Percentiles rank a stretch among this genome's conserved stretches.
These are phyloP conservation scores for Ehretia macrophylla DNA, from an alignment of 257 asterid species.

Conservation along the genomic window DNA sequence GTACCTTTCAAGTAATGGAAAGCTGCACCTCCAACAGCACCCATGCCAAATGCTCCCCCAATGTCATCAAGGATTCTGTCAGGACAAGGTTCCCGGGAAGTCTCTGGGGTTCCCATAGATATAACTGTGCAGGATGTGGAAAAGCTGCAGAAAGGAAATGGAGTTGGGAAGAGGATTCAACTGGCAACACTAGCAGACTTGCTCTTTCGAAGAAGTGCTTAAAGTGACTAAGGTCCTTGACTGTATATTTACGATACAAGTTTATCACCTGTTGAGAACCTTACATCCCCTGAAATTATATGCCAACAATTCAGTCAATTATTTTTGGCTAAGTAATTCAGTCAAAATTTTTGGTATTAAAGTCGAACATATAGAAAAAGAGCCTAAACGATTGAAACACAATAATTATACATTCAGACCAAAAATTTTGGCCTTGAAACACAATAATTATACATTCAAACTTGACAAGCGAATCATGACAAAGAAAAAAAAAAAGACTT, in stretches of 20 bases:
- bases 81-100: constrained; percentile 90
- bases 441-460: too few relatives aligned
- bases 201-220: neutral
- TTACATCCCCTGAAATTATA: too few relatives aligned
- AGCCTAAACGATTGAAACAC: too few relatives aligned
- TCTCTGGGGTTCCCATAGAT: constrained; percentile 88
- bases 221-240: neutral
- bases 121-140: neutral
- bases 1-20: constrained; percentile 81
- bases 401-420: too few relatives aligned
- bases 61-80: constrained; percentile 87
- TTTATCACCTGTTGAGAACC: constrained; percentile 3
- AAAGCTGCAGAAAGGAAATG: neutral
- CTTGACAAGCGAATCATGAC: too few relatives aligned
- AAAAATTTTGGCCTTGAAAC: too few relatives aligned
- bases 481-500: too few relatives aligned
- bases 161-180: neutral
- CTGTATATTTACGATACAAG: neutral
- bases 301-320: too few relatives aligned
- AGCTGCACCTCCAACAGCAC: constrained; percentile 82
- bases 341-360: too few relatives aligned
- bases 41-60: constrained; percentile 90
- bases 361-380: too few relatives aligned
- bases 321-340: too few relatives aligned
- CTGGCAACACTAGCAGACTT: neutral